Percentiles rank a stretch among this genome's conserved stretches.
Conservation (phyloP, 208 protist species). For the Trypanosoma vivax region DNA sequence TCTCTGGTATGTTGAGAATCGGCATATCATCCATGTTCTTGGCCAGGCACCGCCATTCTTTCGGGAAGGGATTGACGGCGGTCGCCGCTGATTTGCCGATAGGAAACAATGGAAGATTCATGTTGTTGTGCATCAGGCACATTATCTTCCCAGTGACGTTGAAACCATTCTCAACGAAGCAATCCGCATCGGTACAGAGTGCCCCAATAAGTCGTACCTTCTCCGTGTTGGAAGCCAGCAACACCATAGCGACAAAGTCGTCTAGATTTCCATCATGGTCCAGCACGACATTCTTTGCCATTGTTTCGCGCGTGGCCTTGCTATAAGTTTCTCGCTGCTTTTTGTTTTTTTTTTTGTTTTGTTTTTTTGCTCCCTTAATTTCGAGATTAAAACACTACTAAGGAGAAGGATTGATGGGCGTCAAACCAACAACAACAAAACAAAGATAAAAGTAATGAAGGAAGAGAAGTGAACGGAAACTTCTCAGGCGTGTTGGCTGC, state of each 20-base stretch:
- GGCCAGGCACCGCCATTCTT: constrained; percentile 67
- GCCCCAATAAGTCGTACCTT: constrained; percentile 75
- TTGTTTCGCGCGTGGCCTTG: not conserved
- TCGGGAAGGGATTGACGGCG: constrained; percentile 80
- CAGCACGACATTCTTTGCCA: constrained; percentile 64
- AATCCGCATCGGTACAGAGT: constrained; percentile 80
- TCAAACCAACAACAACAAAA: constrained; percentile 17
- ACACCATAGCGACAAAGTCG: constrained; percentile 72
- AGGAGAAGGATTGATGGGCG: too few species aligned
- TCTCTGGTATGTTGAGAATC: constrained; percentile 59
- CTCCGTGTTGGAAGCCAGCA: constrained; percentile 64
- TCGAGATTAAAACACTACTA: too few species aligned
- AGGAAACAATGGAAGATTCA: constrained; percentile 45
- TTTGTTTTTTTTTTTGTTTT: constrained; percentile 10
- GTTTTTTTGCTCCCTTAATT: constrained; percentile 12
- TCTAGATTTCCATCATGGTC: constrained; percentile 87
- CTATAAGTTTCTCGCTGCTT: not conserved
- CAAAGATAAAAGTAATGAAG: not conserved
- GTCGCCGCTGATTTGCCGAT: constrained; percentile 64
- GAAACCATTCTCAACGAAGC: constrained; percentile 72
- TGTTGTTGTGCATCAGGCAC: constrained; percentile 49
- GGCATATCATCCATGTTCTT: constrained; percentile 86
- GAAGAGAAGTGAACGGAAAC: not conserved
- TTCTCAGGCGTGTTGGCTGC: too few species aligned
- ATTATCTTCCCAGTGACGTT: constrained; percentile 73